Conservation (phyloP, 768 basidiomycete species). For the Boletus rubroflammeus region DNA sequence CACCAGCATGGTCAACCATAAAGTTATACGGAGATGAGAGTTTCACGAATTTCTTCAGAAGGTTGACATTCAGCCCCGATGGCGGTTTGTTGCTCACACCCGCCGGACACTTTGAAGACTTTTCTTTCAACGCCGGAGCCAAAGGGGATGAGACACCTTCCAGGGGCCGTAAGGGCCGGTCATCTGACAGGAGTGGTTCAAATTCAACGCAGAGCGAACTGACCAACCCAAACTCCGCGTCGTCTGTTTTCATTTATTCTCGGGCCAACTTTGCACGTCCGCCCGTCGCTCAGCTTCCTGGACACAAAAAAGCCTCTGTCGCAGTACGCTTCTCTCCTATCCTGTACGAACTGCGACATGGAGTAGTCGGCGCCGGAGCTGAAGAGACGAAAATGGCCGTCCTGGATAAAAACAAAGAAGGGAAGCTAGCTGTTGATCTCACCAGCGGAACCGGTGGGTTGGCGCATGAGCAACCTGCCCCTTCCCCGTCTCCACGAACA, state of each 20-base stretch:
- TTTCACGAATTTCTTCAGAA: slow-evolving; percentile 92
- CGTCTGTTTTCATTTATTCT: slow-evolving; percentile 91
- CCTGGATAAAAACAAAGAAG: slow-evolving; percentile 66
- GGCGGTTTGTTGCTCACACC: slow-evolving; percentile 92
- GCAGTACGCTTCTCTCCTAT: slow-evolving; percentile 93
- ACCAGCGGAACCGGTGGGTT: slow-evolving; percentile 32
- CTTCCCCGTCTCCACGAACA: slow-evolving; percentile 10
- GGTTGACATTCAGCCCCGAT: slow-evolving; percentile 92
- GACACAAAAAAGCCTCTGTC: slow-evolving; percentile 93
- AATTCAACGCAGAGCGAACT: slow-evolving; percentile 31
- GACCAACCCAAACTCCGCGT: slow-evolving; percentile 37
- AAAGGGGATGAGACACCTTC: slow-evolving; percentile 42
- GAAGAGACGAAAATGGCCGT: slow-evolving; percentile 53
- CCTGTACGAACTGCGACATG: slow-evolving; percentile 82
- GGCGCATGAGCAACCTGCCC: slow-evolving; percentile 8
- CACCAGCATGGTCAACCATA: slow-evolving; percentile 62
- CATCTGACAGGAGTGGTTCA: slow-evolving; percentile 32
- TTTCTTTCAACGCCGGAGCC: slow-evolving; percentile 45
- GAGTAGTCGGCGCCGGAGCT: slow-evolving; percentile 37
- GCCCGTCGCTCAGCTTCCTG: slow-evolving; percentile 92
- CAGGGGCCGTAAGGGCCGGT: slow-evolving; percentile 58
- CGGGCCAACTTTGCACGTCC: slow-evolving; percentile 91
- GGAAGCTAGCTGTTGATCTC: slow-evolving; percentile 57
- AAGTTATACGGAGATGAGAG: slow-evolving; percentile 94
- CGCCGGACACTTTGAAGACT: slow-evolving; percentile 96